Evolutionary conservation across 176 grass and related monocot species (phyloP).

Genomic region (Eremochloa ophiuroides): DNA sequence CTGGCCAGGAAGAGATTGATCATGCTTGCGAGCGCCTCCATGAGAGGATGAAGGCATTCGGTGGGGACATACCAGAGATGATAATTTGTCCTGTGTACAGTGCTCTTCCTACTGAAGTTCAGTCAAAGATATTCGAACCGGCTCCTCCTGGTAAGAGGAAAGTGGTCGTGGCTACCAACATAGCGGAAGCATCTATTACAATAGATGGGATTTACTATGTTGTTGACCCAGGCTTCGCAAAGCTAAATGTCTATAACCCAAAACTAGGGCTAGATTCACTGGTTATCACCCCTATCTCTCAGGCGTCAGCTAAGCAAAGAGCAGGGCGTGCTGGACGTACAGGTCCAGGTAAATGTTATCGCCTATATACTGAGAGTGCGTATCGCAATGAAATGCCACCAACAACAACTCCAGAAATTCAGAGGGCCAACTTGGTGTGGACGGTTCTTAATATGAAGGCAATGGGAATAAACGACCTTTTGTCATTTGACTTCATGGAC

Average conservation of each 20-base stretch:
- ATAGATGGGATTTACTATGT: slow-evolving; percentile 98
- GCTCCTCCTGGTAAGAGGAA: slow-evolving; percentile 94
- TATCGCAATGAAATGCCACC: slow-evolving; percentile 93
- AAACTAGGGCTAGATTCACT: slow-evolving; percentile 91
- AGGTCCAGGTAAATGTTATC: slow-evolving; percentile 84
- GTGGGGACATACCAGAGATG: slow-evolving; percentile 86
- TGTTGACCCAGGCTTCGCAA: slow-evolving; percentile 91
- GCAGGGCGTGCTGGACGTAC: slow-evolving; percentile 95
- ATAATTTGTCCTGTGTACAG: slow-evolving; percentile 96
- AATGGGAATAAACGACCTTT: slow-evolving; percentile 94
- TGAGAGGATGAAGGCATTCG: slow-evolving; percentile 91
- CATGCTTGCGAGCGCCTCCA: slow-evolving; percentile 89
- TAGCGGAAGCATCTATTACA: slow-evolving; percentile 93
- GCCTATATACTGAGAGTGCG: slow-evolving; percentile 94
- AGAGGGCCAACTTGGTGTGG: slow-evolving; percentile 79
- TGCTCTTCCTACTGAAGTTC: slow-evolving; percentile 97
- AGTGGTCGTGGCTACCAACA: slow-evolving; percentile 93
- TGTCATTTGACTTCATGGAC: slow-evolving; percentile 97
- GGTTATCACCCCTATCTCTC: slow-evolving; percentile 93
- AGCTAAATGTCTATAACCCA: slow-evolving; percentile 91
- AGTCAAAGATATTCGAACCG: slow-evolving; percentile 92
- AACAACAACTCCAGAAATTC: slow-evolving; percentile 91
- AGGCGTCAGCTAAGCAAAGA: slow-evolving; percentile 94
- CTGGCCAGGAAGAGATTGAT: slow-evolving; percentile 96
- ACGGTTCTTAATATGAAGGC: slow-evolving; percentile 93